phyloP scores from a whole-genome alignment of 345 rosid genomes.

The Murraya koenigii region DNA sequence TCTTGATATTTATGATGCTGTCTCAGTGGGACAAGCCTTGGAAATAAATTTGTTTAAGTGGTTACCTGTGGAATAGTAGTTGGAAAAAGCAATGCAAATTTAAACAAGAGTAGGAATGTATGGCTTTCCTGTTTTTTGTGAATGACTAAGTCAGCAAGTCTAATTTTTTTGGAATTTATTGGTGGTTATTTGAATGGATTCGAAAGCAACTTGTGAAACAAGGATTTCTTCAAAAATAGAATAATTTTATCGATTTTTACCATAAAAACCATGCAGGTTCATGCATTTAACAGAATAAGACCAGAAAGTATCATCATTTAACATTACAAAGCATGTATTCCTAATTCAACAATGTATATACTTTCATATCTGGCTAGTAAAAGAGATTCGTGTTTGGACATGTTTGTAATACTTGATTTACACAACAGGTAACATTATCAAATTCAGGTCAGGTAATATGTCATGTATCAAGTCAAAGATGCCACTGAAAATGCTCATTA shows the following conservation, averaged over 20 bases:
- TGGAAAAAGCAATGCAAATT: not conserved
- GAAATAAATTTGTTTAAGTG: not conserved
- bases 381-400: not conserved
- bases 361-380: constrained; percentile 2
- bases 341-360: not conserved
- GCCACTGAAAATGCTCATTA: constrained; percentile 81
- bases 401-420: not conserved
- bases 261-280: not conserved
- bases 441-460: constrained; percentile 72
- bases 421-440: constrained; percentile 79
- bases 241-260: not conserved
- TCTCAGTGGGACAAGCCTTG: not conserved
- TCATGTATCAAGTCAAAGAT: constrained; percentile 52
- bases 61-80: not conserved
- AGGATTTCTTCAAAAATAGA: not conserved
- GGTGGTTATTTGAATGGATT: not conserved
- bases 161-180: not conserved
- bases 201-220: not conserved
- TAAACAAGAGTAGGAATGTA: not conserved
- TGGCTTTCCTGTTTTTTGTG: not conserved
- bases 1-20: not conserved
- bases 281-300: not conserved
- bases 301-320: not conserved
- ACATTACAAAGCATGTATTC: not conserved
- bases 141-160: not conserved